Evolutionary conservation across 257 asterid genomes (phyloP), one percentile per base, ranked within the genome.

Genomic region (Solanum chiquidenum): DNA sequence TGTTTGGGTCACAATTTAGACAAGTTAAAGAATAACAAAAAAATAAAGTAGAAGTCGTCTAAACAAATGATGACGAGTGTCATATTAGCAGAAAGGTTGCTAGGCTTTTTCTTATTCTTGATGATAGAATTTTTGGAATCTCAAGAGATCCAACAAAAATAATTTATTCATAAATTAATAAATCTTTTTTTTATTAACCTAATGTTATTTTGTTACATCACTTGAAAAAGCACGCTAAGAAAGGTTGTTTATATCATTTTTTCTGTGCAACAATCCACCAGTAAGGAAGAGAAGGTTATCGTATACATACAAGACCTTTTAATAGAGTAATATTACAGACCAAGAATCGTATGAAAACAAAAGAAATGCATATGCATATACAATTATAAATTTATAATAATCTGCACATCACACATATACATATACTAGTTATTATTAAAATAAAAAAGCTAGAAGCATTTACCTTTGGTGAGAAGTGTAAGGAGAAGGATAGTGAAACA

Each of bases 341-440:
- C 2, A 77, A 77, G 9, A 77, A 23, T n/a, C 10, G 0, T 77
- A 25, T n/a, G 55, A 12, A 40, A 40, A 77, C 23, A 38, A 76
- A 13, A 40, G 5, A 76, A 20, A 5, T 76, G 42, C 2, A 38
- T 76, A 34, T 25, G 8, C 16, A 25, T 79, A 44, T 79, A 21
- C 8, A 6, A 49, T 14, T 49, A 14, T 14, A 49, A 14, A 49
- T 16, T 49, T 49, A 14, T 14, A 14, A 2, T 14, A 5, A 49
- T 49, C 21, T 16, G 2, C 1, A 0, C 23, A 52, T 52, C 8
- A 0, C 9, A 52, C 23, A 2, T 0, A 49, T 14, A 49, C 1
- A 5, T 49, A 49, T 52, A 52, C 20, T 5, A 52, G 18, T 25
- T 25, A 5, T 38, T 75, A 7, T 1, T 4, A 42, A 38, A 40